phyloP scores from a whole-genome alignment of 176 grass and related monocot genomes.

The Thinopyrum elongatum region DNA sequence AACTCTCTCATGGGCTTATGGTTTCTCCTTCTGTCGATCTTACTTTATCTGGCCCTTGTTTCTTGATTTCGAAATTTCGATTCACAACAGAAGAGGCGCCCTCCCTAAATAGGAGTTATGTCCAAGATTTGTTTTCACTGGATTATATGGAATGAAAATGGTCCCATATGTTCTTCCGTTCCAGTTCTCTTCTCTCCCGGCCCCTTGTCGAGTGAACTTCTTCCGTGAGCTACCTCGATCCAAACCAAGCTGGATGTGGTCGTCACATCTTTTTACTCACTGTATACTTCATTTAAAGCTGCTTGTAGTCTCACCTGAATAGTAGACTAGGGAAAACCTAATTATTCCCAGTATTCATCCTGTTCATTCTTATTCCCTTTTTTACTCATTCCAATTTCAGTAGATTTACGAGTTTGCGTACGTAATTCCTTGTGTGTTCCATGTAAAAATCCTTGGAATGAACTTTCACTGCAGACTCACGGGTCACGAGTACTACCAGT shows the following conservation, averaged over 20 bases:
- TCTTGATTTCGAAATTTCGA: conserved; percentile 18
- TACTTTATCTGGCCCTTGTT: not conserved
- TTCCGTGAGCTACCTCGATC: conserved; percentile 23
- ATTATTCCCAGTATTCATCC: not conserved
- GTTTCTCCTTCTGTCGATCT: conserved; percentile 20
- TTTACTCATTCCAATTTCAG: not conserved
- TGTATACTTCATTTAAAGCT: conserved; percentile 37
- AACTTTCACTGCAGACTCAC: not conserved
- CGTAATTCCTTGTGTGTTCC: not conserved
- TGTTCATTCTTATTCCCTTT: not conserved
- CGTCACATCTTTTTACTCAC: conserved; percentile 27
- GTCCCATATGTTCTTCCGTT: conserved; percentile 30
- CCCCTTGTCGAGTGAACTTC: conserved; percentile 20
- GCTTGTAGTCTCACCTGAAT: conserved; percentile 35
- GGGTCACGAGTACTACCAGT: not conserved
- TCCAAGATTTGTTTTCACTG: conserved; percentile 16
- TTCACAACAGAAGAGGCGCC: not conserved
- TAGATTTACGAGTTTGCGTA: not conserved
- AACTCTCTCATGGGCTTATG: not conserved
- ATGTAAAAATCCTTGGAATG: not conserved
- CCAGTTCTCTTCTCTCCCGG: not conserved
- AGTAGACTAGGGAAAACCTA: not conserved
- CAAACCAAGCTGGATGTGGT: conserved; percentile 4
- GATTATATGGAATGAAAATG: conserved; percentile 32
- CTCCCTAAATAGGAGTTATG: not conserved